A percentile compares a stretch with the other conserved stretches of the same genome.
phyloP scores from a whole-genome alignment of 192 early-diverging fungal species.

The Gamsiella multidivaricata region DNA sequence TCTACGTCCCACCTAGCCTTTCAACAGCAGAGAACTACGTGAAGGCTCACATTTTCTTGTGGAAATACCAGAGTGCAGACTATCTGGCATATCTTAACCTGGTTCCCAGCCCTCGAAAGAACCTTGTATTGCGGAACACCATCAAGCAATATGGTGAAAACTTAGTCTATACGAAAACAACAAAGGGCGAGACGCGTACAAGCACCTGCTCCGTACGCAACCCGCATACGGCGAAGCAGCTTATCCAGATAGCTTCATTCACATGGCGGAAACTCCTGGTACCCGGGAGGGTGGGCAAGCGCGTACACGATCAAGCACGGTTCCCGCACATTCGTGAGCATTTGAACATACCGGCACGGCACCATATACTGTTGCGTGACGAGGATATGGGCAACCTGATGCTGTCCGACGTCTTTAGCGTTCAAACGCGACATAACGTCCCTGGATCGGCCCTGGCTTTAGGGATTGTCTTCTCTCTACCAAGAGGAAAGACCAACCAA shows the following conservation, averaged over 20 bases:
- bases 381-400: slow-evolving; percentile 25
- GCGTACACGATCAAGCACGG: too few relatives aligned
- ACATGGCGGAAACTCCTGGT: background rate
- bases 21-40: slow-evolving; percentile 3
- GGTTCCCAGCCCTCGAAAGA: background rate
- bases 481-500: slow-evolving; percentile 23
- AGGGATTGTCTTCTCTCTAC: slow-evolving; percentile 19
- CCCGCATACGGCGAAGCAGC: background rate
- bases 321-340: slow-evolving; percentile 19
- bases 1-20: background rate
- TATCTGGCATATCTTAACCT: too few relatives aligned
- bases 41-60: too few relatives aligned
- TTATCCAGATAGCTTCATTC: too few relatives aligned
- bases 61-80: too few relatives aligned
- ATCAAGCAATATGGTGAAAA: slow-evolving; percentile 4
- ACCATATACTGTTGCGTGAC: slow-evolving; percentile 21
- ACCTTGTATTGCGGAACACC: background rate
- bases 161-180: slow-evolving; percentile 4
- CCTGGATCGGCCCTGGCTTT: slow-evolving; percentile 18
- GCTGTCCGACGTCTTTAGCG: too few relatives aligned
- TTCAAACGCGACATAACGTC: background rate
- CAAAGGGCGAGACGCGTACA: background rate
- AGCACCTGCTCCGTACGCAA: background rate
- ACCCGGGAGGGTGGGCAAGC: background rate
- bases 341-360: slow-evolving; percentile 10